phyloP scores from a whole-genome alignment of 805 yeast genomes.

The Deakozyma indianensis region DNA sequence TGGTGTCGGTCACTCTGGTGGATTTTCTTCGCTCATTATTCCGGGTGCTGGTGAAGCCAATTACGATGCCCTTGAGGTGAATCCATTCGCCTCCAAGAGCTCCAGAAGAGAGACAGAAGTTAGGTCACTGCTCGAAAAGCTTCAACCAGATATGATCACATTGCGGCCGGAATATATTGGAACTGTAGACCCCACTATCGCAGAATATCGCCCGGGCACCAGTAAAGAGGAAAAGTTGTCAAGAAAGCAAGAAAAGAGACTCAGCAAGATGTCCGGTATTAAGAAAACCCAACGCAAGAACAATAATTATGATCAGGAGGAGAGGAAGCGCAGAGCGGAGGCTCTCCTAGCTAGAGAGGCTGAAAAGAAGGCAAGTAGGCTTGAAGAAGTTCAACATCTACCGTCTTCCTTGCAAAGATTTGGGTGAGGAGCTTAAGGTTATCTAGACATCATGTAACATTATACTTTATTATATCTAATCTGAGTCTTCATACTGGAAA shows the following conservation, averaged over 20 bases:
- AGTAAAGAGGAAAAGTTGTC: neutral
- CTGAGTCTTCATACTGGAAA: conserved; percentile 17
- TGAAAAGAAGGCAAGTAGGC: neutral
- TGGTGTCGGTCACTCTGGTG: conserved; percentile 70
- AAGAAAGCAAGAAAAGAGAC: neutral
- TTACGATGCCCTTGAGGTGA: conserved; percentile 82
- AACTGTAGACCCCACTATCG: conserved; percentile 38
- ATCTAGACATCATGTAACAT: neutral
- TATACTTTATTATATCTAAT: conserved; percentile 1
- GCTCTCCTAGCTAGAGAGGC: neutral
- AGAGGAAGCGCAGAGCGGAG: neutral
- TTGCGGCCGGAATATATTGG: conserved; percentile 85
- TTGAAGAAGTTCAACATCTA: neutral
- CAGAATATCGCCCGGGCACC: neutral
- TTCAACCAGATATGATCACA: conserved; percentile 84
- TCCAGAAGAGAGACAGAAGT: conserved; percentile 94
- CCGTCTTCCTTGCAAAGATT: neutral
- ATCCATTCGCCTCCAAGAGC: conserved; percentile 83
- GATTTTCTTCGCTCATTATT: conserved; percentile 71
- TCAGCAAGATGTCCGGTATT: neutral
- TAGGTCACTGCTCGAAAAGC: conserved; percentile 66
- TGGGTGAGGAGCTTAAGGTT: neutral
- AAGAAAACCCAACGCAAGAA: neutral
- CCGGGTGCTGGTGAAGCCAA: conserved; percentile 99
- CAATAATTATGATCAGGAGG: neutral